Conservation (phyloP, 2,329 filamentous ascomycete genomes). For the Scedosporium apiospermum region DNA sequence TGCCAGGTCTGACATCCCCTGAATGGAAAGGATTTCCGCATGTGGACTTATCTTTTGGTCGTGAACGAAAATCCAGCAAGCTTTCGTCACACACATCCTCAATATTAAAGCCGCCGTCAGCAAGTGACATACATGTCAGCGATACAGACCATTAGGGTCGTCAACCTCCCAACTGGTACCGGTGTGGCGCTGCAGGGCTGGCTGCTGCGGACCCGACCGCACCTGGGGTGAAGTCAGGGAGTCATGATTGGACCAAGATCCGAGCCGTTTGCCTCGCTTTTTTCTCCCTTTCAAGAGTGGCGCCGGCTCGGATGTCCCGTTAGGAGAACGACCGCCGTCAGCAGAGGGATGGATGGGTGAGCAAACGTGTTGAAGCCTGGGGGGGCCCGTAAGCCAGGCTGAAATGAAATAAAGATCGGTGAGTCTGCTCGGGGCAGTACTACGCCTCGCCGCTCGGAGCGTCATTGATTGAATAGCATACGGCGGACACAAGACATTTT, state of each 20-base stretch:
- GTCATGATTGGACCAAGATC: not conserved
- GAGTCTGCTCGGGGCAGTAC: too few relatives aligned
- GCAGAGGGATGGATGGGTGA: not conserved
- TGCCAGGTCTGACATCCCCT: not conserved
- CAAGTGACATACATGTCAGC: not conserved
- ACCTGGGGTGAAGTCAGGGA: not conserved
- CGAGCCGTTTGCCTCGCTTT: not conserved
- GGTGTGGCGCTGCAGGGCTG: constrained; percentile 3
- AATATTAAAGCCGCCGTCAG: not conserved
- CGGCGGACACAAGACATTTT: too few relatives aligned
- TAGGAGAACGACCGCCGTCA: not conserved
- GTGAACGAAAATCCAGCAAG: too few relatives aligned
- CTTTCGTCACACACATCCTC: too few relatives aligned
- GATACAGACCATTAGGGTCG: not conserved
- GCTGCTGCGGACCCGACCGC: not conserved
- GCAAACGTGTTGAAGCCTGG: not conserved
- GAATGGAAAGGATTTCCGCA: not conserved
- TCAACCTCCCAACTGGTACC: not conserved
- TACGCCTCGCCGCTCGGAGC: too few relatives aligned
- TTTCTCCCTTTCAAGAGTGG: not conserved
- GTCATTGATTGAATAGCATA: too few relatives aligned
- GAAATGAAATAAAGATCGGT: too few relatives aligned
- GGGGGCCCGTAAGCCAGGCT: too few relatives aligned
- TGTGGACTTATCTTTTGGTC: not conserved
- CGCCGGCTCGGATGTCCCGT: too few relatives aligned